Evolutionary conservation across 345 rosid genomes (phyloP), one percentile per base, ranked within the genome.

Genomic region (Raphanus raphanistrum): DNA sequence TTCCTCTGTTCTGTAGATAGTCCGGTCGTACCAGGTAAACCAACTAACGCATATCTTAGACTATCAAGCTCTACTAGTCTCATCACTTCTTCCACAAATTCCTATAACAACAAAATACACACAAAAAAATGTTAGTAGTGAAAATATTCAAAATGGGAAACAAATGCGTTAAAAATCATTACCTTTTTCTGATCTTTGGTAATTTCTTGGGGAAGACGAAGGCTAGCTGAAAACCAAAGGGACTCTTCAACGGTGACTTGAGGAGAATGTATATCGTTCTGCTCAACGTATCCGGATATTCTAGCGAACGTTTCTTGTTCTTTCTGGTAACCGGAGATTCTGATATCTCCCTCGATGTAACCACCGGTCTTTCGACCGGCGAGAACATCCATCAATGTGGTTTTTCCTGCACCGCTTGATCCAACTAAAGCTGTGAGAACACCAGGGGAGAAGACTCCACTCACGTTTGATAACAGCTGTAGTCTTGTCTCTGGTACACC

Each of bases 291-390:
- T 74, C 98, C 98, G 4, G 98, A 90, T 63, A 94, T 81, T 83
- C 98, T 87, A 60, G 96, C 97, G 78, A 94, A 94, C 12, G 98
- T 94, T 58, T 76, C 50, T 80, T 94, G 97, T 61, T 83, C 91
- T 82, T 94, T 94, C 54, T 88, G 86, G 68, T 86, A 79, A 63
- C 98, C 97, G 4, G 97, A 90, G 82, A 94, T 86, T 88, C 62
- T 89, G 61, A 94, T 87, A 17, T 89, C 90, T 65, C 98, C 98
- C 78, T 92, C 96, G 38, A 82, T 87, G 74, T 89, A 91, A 63
- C 98, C 98, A 66, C 98, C 94, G 25, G 97, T 94, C 85, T 94
- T 94, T 72, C 97, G 84, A 66, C 98, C 98, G 1, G 97, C 96
- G 21, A 94, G 97, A 27, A 94, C 98, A 82, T 94, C 98, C 98